phyloP scores from a whole-genome alignment of 1,284 basidiomycete genomes.

The Ganoderma multipileum region DNA sequence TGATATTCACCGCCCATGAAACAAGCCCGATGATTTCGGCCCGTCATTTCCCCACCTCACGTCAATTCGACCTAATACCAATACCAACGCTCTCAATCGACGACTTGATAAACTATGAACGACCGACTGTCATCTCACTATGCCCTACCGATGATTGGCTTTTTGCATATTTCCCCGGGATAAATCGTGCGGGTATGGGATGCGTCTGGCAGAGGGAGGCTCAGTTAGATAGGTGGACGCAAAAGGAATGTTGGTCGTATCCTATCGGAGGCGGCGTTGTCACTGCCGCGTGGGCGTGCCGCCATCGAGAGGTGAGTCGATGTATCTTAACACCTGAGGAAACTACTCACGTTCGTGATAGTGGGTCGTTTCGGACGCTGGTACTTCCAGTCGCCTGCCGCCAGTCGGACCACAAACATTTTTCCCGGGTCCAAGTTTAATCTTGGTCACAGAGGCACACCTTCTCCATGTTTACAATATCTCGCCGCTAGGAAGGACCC shows the following conservation, averaged over 20 bases:
- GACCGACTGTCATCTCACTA: constrained; percentile 67
- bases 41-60: constrained; percentile 71
- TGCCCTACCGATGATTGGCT: constrained; percentile 66
- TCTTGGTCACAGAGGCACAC: constrained; percentile 43
- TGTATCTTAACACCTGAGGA: too few relatives aligned
- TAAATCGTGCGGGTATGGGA: constrained; percentile 57
- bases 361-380: constrained; percentile 42
- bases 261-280: constrained; percentile 62
- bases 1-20: constrained; percentile 71
- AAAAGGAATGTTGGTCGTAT: constrained; percentile 65
- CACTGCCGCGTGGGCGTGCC: constrained; percentile 64
- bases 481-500: constrained; percentile 26
- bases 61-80: constrained; percentile 58
- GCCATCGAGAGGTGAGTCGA: constrained; percentile 61
- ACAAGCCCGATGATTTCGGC: constrained; percentile 64
- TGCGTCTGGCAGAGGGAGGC: constrained; percentile 69
- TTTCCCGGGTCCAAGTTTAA: constrained; percentile 34
- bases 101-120: constrained; percentile 56
- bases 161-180: constrained; percentile 77
- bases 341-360: constrained; percentile 14
- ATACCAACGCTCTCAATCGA: constrained; percentile 46
- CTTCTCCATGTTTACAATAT: constrained; percentile 36
- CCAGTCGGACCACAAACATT: constrained; percentile 39
- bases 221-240: constrained; percentile 66
- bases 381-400: constrained; percentile 40